These are phyloP conservation scores for Zhuliangozyma parablackwelliae DNA, from an alignment of 1,139 yeast species.

Conservation along the genomic window DNA sequence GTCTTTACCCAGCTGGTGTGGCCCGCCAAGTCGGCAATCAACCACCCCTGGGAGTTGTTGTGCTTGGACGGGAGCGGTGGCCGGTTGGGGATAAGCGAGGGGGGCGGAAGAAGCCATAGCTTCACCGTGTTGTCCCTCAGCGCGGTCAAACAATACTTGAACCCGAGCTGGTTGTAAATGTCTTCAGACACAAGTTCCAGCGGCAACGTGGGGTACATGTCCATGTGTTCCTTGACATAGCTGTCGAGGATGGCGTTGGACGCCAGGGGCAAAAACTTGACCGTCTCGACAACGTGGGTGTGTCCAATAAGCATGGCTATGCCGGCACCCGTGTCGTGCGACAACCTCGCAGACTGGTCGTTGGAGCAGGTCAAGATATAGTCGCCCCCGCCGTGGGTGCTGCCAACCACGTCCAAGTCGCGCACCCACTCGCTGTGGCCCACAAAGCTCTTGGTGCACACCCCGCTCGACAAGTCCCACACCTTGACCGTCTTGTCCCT, in stretches of 20 bases:
- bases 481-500: conserved; percentile 69
- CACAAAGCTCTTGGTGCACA: conserved; percentile 58
- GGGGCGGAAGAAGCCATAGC: conserved; percentile 73
- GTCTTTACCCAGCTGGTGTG: conserved; percentile 88
- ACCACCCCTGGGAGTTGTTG: conserved; percentile 56
- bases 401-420: conserved; percentile 40
- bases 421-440: conserved; percentile 94
- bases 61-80: conserved; percentile 51
- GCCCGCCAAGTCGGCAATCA: conserved; percentile 54
- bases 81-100: conserved; percentile 47
- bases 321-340: conserved; percentile 67
- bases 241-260: conserved; percentile 50
- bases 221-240: conserved; percentile 31
- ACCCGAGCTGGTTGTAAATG: conserved; percentile 41
- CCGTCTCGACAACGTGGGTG: conserved; percentile 77
- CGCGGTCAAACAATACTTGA: conserved; percentile 69
- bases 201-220: conserved; percentile 33
- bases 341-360: conserved; percentile 71
- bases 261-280: conserved; percentile 57
- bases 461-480: conserved; percentile 76
- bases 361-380: conserved; percentile 74
- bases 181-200: conserved; percentile 24
- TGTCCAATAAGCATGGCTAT: conserved; percentile 70
- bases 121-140: conserved; percentile 76
- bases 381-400: conserved; percentile 35